Conservation (phyloP, 1,284 basidiomycete species). For the Cutaneotrichosporon sp. region DNA sequence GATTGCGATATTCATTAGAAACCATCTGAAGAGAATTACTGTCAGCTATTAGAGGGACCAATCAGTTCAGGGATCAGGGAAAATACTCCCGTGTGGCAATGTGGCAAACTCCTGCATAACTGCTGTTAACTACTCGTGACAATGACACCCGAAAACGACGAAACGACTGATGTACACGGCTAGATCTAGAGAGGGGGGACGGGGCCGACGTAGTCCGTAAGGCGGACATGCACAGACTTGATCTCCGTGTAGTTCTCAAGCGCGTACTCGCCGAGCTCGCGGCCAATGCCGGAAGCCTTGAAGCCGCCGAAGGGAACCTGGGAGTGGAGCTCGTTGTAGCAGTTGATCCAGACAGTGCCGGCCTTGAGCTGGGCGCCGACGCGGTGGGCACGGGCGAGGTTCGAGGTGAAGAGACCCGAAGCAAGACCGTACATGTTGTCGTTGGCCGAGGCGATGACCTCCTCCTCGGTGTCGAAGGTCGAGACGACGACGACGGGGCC, state of each 20-base stretch:
- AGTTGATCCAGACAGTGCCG: slow-evolving; percentile 65
- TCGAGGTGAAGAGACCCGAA: slow-evolving; percentile 75
- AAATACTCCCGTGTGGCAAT: too few relatives aligned
- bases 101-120: too few relatives aligned
- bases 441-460: slow-evolving; percentile 74
- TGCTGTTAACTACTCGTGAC: too few relatives aligned
- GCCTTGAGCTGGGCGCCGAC: slow-evolving; percentile 73
- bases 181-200: not conserved
- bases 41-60: too few relatives aligned
- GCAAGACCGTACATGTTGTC: slow-evolving; percentile 80
- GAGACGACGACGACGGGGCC: slow-evolving; percentile 59
- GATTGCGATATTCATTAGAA: too few relatives aligned
- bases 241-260: slow-evolving; percentile 69
- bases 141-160: too few relatives aligned
- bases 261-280: slow-evolving; percentile 53
- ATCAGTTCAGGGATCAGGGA: too few relatives aligned
- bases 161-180: too few relatives aligned
- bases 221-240: slow-evolving; percentile 77
- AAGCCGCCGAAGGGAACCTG: slow-evolving; percentile 79
- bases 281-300: slow-evolving; percentile 53
- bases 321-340: slow-evolving; percentile 61
- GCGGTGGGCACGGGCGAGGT: slow-evolving; percentile 68
- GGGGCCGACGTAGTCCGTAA: slow-evolving; percentile 21
- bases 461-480: slow-evolving; percentile 68
- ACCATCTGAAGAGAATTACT: too few relatives aligned